These are phyloP conservation scores for Elaeagnus macrophylla DNA, from an alignment of 306 rosid genomes.

Conservation along the genomic window DNA sequence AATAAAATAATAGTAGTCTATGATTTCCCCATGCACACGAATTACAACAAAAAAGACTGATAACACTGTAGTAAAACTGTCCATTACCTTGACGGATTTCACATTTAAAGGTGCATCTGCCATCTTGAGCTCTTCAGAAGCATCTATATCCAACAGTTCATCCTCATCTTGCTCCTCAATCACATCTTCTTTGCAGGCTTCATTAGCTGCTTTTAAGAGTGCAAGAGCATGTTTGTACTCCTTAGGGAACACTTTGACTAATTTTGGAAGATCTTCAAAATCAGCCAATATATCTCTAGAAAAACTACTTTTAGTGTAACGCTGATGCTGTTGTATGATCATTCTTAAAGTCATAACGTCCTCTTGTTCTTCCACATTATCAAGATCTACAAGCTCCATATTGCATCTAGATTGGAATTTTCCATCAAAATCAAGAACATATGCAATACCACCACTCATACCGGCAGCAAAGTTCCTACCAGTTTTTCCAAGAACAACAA, in stretches of 20 bases:
- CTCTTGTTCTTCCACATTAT: slow-evolving; percentile 73
- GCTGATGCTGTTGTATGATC: slow-evolving; percentile 95
- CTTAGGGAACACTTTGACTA: slow-evolving; percentile 80
- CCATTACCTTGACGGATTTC: slow-evolving; percentile 42
- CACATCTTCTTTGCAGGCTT: slow-evolving; percentile 35
- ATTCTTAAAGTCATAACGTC: slow-evolving; percentile 61
- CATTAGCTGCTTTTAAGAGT: slow-evolving; percentile 40
- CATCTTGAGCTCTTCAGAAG: slow-evolving; percentile 91
- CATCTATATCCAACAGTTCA: slow-evolving; percentile 52
- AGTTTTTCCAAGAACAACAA: slow-evolving; percentile 87
- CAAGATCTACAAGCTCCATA: slow-evolving; percentile 87
- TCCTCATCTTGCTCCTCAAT: slow-evolving; percentile 44
- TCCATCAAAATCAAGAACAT: slow-evolving; percentile 67
- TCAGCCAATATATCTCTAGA: slow-evolving; percentile 71
- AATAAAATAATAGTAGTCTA: too few species aligned
- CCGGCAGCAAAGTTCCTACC: slow-evolving; percentile 99
- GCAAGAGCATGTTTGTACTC: slow-evolving; percentile 85
- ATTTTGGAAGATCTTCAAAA: slow-evolving; percentile 64
- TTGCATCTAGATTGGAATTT: slow-evolving; percentile 69
- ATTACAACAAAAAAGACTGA: too few species aligned
- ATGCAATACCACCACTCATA: slow-evolving; percentile 98
- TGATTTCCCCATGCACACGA: too few species aligned
- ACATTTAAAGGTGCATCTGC: slow-evolving; percentile 61
- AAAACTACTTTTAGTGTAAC: slow-evolving; percentile 69
- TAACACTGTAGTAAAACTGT: too few species aligned